These are phyloP conservation scores for Acanthamoeba quina DNA, from an alignment of 208 protist species.

Conservation along the genomic window DNA sequence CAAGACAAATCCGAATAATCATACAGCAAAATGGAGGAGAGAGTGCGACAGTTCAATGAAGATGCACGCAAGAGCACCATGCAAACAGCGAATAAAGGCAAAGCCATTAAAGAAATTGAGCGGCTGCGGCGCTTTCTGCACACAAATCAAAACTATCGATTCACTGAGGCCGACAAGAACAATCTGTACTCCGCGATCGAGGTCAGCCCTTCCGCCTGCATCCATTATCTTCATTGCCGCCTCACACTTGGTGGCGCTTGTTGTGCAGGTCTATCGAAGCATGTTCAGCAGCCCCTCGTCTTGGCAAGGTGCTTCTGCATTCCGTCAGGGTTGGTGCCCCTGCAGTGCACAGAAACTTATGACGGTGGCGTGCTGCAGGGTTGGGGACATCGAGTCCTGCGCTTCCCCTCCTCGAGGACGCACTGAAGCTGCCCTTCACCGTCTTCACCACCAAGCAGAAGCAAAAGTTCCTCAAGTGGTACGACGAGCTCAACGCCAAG, in stretches of 20 bases:
- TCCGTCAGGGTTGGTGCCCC: not conserved
- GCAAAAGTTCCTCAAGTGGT: not conserved
- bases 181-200: not conserved
- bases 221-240: no score
- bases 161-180: not conserved
- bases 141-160: constrained; percentile 9
- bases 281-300: not conserved
- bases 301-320: not conserved
- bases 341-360: no score
- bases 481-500: constrained; percentile 1
- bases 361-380: not conserved
- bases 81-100: not conserved
- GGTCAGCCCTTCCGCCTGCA: no score
- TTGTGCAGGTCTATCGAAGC: not conserved
- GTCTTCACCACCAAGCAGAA: constrained; percentile 14
- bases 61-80: not conserved
- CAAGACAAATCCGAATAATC: no score
- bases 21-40: not conserved
- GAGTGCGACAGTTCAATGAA: not conserved
- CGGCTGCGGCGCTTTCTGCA: not conserved
- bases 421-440: constrained; percentile 38
- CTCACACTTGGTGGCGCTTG: no score
- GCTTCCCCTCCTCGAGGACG: not conserved
- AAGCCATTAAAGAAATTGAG: not conserved
- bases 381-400: not conserved